Evolutionary conservation across 2,329 filamentous ascomycete genomes (phyloP).

Genomic region (Sarocladiaceae sp.): DNA sequence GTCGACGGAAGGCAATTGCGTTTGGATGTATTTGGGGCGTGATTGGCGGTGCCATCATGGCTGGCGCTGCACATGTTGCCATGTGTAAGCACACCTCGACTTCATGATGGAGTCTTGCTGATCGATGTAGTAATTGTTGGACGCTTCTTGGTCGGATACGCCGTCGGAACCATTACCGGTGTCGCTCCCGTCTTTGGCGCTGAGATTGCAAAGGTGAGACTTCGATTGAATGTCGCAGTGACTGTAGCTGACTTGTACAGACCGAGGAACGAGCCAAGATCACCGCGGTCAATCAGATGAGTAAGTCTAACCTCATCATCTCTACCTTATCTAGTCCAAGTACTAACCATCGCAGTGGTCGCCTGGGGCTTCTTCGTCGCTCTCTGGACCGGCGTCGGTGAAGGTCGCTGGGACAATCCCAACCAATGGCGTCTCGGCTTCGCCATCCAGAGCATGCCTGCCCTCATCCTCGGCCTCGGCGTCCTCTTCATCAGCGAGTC

Average conservation of each 20-base stretch:
- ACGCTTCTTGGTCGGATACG: conserved; percentile 32
- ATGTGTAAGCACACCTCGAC: conserved; percentile 28
- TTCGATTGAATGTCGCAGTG: neutral
- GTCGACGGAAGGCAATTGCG: conserved; percentile 33
- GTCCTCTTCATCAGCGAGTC: conserved; percentile 32
- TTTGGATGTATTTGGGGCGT: conserved; percentile 36
- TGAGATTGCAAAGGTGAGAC: conserved; percentile 33
- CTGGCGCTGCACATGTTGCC: conserved; percentile 33
- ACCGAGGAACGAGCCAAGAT: conserved; percentile 34
- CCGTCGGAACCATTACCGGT: conserved; percentile 36
- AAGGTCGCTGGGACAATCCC: conserved; percentile 30
- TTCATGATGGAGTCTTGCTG: neutral
- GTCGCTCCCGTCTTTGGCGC: conserved; percentile 36
- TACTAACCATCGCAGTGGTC: conserved; percentile 23
- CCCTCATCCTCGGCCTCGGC: conserved; percentile 27
- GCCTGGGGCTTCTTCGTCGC: conserved; percentile 37
- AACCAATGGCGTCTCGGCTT: conserved; percentile 36
- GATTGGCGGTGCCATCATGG: conserved; percentile 33
- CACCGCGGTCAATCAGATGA: conserved; percentile 38
- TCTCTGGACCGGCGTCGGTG: conserved; percentile 34
- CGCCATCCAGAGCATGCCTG: conserved; percentile 28
- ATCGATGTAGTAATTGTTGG: conserved; percentile 29
- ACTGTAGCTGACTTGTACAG: conserved; percentile 9
- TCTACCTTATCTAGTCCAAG: neutral
- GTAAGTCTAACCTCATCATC: conserved; percentile 18